Conservation (phyloP, 2,329 filamentous ascomycete genomes). For the Trichoderma endophyticum region DNA sequence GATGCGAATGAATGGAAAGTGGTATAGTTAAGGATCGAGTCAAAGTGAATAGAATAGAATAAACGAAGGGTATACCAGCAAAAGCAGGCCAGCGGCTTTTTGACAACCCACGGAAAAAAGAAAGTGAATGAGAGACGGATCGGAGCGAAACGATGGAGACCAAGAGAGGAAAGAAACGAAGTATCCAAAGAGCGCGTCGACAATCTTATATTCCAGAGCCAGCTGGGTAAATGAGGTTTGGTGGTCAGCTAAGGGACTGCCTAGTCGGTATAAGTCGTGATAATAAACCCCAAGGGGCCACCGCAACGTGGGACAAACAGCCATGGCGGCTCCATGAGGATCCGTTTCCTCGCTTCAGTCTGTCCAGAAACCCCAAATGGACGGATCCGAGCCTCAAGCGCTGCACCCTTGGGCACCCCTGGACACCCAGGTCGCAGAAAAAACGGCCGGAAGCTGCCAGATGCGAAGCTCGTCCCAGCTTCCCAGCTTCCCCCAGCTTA, state of each 20-base stretch:
- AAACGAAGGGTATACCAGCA: conserved; percentile 20
- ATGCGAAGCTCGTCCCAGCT: background rate
- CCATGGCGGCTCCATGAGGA: conserved; percentile 6
- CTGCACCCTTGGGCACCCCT: background rate
- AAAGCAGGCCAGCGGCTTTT: conserved; percentile 24
- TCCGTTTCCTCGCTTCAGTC: conserved; percentile 13
- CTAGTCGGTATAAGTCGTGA: background rate
- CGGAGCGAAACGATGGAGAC: conserved; percentile 16
- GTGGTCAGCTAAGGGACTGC: background rate
- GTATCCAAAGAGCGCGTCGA: background rate
- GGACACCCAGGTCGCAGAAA: background rate
- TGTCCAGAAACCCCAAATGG: background rate
- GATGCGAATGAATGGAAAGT: conserved; percentile 3
- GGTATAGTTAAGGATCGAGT: conserved; percentile 2
- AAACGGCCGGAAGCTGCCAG: background rate
- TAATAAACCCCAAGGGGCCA: conserved; percentile 11
- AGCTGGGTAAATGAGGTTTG: background rate
- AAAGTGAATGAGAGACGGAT: conserved; percentile 14
- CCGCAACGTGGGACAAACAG: background rate
- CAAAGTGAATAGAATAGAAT: conserved; percentile 14
- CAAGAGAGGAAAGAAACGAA: background rate
- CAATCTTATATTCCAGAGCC: conserved; percentile 7
- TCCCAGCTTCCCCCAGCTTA: background rate
- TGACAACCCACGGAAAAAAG: conserved; percentile 15
- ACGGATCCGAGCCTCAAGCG: conserved; percentile 9